Conservation (phyloP, 2,329 filamentous ascomycete species). For the Rachicladosporium sp. region DNA sequence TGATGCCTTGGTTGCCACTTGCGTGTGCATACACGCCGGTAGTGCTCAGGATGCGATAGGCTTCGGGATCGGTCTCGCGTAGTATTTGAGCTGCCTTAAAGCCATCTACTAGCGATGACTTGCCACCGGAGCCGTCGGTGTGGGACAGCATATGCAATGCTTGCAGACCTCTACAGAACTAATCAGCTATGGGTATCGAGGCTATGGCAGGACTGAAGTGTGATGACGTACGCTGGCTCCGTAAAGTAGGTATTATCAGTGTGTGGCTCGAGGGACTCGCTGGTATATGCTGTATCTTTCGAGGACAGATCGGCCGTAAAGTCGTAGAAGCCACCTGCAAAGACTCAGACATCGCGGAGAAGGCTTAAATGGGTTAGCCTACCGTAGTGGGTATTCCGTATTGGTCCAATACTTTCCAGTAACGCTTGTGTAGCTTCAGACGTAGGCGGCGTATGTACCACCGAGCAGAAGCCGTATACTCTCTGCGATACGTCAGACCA, state of each 20-base stretch:
- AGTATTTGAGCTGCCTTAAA: slow-evolving; percentile 60
- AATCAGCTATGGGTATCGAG: background rate
- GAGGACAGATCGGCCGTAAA: slow-evolving; percentile 80
- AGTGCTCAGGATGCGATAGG: slow-evolving; percentile 46
- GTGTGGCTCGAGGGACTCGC: slow-evolving; percentile 67
- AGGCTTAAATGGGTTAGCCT: slow-evolving; percentile 27
- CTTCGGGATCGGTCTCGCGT: slow-evolving; percentile 37
- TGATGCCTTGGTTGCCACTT: slow-evolving; percentile 74
- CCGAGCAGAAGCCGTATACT: slow-evolving; percentile 62
- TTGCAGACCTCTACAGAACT: slow-evolving; percentile 44
- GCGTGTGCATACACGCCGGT: slow-evolving; percentile 63
- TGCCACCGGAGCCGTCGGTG: slow-evolving; percentile 56
- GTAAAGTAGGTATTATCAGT: slow-evolving; percentile 96
- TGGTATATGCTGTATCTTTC: slow-evolving; percentile 61
- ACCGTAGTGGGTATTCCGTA: slow-evolving; percentile 89
- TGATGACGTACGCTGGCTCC: slow-evolving; percentile 45
- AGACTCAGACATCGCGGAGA: background rate
- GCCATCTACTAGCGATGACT: slow-evolving; percentile 74
- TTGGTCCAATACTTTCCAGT: slow-evolving; percentile 59
- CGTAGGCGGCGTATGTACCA: slow-evolving; percentile 55
- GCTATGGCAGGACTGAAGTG: background rate
- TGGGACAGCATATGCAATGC: slow-evolving; percentile 86
- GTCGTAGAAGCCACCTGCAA: slow-evolving; percentile 57
- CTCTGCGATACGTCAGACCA: slow-evolving; percentile 34
- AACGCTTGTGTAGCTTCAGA: slow-evolving; percentile 63